Base-by-base conservation (phyloP, 805 yeast genomes). In the Kodamaea jinghongensis region DNA sequence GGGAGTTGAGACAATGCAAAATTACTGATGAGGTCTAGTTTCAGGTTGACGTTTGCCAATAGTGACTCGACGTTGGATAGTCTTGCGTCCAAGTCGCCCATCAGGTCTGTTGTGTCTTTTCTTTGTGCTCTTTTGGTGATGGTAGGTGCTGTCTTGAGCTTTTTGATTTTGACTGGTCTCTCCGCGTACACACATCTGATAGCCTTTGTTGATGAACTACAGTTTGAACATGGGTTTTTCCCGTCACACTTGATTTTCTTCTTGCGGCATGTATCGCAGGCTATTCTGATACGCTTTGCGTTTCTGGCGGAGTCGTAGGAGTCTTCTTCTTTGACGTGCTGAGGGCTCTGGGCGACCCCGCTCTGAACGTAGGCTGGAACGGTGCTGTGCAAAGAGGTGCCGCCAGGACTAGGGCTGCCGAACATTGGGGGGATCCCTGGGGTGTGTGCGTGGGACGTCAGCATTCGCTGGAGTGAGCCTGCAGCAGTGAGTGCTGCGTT, bases 181-280 rank as follows among this genome's bases (percentile, higher is more conserved):
- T 57, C 58, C 10, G 49, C 53, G 31, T 60, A 62, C 28, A 47
- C 50, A 41, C 65, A 62, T 8, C 23, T 20, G 7, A 47, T 38
- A 6, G 47, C 17, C 7, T 48, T 47, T 17, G 52, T 49, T 25
- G 52, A 45, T 6, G 27, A 29, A 5, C 27, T 29, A 23, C 69
- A 62, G 40, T 61, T 60, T 7, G 47, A 10, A 44, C 69, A 63
- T 1, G 69, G 69, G 9, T 16, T 41, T 3, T 33, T 39, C 1
- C 69, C 69, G 41, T 58, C 55, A 42, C 69, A 63, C 38, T 57
- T 61, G 29, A 61, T 59, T 44, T 63, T 63, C 49, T 61, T 60
- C 7, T 52, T 45, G 1, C 69, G 52, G 41, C 69, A 63, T 4
- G 49, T 48, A 32, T 58, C 64, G 44, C 69, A 63, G 11, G 69